A percentile compares a stretch with the other conserved stretches of the same genome.
These are phyloP conservation scores for Populus davidiana DNA, from an alignment of 345 rosid genomes.

Conservation along the genomic window DNA sequence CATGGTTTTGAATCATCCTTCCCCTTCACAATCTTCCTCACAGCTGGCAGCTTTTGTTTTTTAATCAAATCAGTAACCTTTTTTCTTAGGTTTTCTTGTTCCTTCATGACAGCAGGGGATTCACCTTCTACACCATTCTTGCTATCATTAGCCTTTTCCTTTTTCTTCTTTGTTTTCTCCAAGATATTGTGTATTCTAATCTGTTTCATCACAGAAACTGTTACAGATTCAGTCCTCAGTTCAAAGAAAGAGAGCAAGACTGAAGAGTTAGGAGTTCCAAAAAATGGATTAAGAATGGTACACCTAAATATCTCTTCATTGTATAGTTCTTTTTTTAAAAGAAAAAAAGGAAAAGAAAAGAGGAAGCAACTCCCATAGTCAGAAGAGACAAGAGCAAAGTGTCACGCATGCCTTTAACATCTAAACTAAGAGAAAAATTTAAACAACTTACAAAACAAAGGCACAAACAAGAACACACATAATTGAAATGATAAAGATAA, in stretches of 20 bases:
- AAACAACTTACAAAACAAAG: neutral
- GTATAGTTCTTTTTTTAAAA: neutral
- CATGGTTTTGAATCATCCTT: conserved; percentile 72
- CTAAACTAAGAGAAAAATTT: neutral
- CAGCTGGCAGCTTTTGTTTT: conserved; percentile 76
- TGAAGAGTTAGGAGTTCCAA: neutral
- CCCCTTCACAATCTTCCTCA: conserved; percentile 68
- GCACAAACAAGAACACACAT: neutral
- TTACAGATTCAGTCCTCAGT: conserved; percentile 7
- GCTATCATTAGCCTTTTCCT: conserved; percentile 36
- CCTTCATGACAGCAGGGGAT: conserved; percentile 38
- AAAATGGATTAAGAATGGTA: conserved; percentile 9
- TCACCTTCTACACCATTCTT: conserved; percentile 40
- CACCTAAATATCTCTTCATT: neutral
- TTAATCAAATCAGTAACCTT: conserved; percentile 72
- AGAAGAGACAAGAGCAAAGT: neutral
- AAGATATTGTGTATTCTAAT: conserved; percentile 67
- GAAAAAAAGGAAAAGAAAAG: neutral
- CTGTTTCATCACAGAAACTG: conserved; percentile 38
- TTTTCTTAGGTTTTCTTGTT: conserved; percentile 65
- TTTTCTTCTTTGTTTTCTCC: conserved; percentile 74
- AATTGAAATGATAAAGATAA: neutral
- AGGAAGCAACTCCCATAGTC: neutral
- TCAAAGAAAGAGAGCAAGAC: neutral
- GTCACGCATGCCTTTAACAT: neutral